Evolutionary conservation across 352 stramenopile genomes (phyloP), one percentile per base, ranked within the genome.

Genomic region (Globisporangium splendens): DNA sequence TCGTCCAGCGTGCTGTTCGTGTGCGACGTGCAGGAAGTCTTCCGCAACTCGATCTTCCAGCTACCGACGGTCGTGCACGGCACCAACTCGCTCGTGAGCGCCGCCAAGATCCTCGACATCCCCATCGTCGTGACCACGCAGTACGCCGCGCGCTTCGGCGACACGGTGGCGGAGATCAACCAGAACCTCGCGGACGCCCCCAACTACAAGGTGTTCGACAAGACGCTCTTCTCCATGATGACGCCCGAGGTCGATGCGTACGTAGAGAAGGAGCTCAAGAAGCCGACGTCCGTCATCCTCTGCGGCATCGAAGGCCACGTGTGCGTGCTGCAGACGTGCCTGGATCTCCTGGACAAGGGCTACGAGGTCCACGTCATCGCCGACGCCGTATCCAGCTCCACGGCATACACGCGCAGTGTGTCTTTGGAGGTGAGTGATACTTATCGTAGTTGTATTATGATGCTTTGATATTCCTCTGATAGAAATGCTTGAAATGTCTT

Each of bases 171-270:
- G 2, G 88, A 96, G 59, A 83, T 96, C 56, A 71, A 67, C 17
- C 61, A 76, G n/a, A 70, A 86, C 57, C 54, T 93, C 6, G 59
- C 73, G 20, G 61, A 71, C 42, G 63, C 72, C 44, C 57, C 70
- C 22, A 66, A 72, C 50, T 61, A 79, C 41, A 83, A 81, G 24
- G 77, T 92, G 4, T 98, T 98, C 61, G 92, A 98, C 77, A 99
- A 99, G 84, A 98, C 96, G 69, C 79, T 96, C 55, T 99, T 99
- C 74, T 98, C 89, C 15, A 99, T 99, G 97, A 71, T 98, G 42
- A 98, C 95, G n/a, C 70, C 79, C 22, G 95, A 99, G 59, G 90
- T 98, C 13, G 72, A 84, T 31, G 59, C 69, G 28, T 75, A 98
- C 62, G 59, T 99, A 39, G 57, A 72, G 24, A 57, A 42, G 14